Evolutionary conservation across 352 stramenopile species (phyloP).

Genomic region (Phytophthora megakarya): DNA sequence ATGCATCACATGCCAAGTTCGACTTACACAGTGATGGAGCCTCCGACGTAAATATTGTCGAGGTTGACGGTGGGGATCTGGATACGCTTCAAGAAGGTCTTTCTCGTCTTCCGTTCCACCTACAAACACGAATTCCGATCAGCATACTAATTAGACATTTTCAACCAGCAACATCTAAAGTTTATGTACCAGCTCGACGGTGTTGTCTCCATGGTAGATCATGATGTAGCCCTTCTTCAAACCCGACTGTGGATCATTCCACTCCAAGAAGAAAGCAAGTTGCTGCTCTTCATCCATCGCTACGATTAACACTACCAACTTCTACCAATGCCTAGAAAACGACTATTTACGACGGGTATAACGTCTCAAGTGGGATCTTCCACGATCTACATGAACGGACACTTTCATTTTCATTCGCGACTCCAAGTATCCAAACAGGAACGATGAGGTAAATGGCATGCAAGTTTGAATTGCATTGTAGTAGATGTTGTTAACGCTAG

Average conservation of each 20-base stretch:
- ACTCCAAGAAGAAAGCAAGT: conserved; percentile 81
- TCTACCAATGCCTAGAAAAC: neutral
- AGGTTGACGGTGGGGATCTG: conserved; percentile 67
- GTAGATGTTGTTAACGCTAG: neutral
- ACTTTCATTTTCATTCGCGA: conserved; percentile 19
- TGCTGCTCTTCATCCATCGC: conserved; percentile 60
- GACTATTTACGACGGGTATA: conserved; percentile 19
- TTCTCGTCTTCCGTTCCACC: conserved; percentile 65
- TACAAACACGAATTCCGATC: conserved; percentile 19
- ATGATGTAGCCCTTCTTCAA: conserved; percentile 75
- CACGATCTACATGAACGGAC: conserved; percentile 31
- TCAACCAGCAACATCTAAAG: neutral
- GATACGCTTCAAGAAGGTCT: conserved; percentile 82
- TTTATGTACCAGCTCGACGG: conserved; percentile 65
- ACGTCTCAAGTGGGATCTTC: conserved; percentile 31
- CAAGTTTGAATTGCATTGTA: neutral
- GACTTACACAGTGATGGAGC: conserved; percentile 68
- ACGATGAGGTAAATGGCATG: conserved; percentile 25
- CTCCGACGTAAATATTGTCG: conserved; percentile 70
- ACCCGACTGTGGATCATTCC: conserved; percentile 74
- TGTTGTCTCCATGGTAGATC: conserved; percentile 74
- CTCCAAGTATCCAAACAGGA: neutral
- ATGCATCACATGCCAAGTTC: neutral
- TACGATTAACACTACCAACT: neutral
- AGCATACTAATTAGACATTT: neutral